phyloP scores from a whole-genome alignment of 2,329 filamentous ascomycete genomes.

The Verticillium nonalfalfae region DNA sequence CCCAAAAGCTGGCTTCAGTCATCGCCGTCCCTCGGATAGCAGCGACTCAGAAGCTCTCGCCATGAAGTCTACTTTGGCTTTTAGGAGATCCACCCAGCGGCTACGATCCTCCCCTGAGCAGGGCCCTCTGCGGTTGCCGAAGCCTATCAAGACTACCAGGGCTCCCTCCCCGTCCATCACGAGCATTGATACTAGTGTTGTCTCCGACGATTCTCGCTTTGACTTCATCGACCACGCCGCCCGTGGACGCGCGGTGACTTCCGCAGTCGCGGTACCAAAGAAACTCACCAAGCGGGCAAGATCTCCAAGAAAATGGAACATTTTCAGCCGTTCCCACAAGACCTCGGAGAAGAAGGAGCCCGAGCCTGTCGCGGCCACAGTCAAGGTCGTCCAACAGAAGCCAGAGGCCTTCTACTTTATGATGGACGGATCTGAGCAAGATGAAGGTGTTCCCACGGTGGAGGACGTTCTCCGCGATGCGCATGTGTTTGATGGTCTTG shows the following conservation, averaged over 20 bases:
- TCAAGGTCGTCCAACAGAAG: constrained; percentile 43
- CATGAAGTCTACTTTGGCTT: constrained; percentile 46
- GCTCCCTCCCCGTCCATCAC: constrained; percentile 42
- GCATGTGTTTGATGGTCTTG: constrained; percentile 21
- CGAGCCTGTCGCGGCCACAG: constrained; percentile 37
- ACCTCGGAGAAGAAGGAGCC: constrained; percentile 31
- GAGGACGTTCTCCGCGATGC: constrained; percentile 45
- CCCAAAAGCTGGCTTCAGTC: constrained; percentile 15
- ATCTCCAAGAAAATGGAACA: constrained; percentile 57
- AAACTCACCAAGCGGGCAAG: constrained; percentile 49
- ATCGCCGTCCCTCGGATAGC: constrained; percentile 45
- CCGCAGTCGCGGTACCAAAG: constrained; percentile 29
- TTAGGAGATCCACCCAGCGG: constrained; percentile 48
- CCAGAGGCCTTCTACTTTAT: constrained; percentile 55
- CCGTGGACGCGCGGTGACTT: constrained; percentile 20
- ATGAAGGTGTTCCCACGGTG: constrained; percentile 35
- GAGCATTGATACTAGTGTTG: constrained; percentile 49
- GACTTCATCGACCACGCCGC: constrained; percentile 30
- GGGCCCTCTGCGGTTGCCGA: constrained; percentile 39
- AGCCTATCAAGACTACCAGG: constrained; percentile 42
- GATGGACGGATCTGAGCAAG: constrained; percentile 52
- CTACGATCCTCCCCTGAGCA: constrained; percentile 36
- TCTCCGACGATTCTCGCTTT: constrained; percentile 49
- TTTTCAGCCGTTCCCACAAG: constrained; percentile 51
- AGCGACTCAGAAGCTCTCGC: constrained; percentile 45